Evolutionary conservation across 192 early-diverging fungal species (phyloP), one percentile per base, ranked within the genome.

Genomic region (Piromyces finnis): DNA sequence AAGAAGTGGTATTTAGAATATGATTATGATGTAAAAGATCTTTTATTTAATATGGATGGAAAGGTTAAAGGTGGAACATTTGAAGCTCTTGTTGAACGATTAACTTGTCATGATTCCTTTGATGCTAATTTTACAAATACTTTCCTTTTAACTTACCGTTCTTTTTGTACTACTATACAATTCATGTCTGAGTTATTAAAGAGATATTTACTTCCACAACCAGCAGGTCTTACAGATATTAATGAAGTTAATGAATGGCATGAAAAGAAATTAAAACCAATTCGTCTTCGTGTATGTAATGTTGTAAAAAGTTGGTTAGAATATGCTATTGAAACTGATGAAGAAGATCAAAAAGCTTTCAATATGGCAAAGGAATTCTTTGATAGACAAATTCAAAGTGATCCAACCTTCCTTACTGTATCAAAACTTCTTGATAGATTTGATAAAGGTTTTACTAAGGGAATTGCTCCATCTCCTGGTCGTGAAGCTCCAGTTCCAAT

Each of bases 291-390:
- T 28, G 96, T 98, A 2, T 97, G 92, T 87, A 97, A 96, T 83
- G 88, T 97, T 37, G 88, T 98, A n/a, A 99, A 97, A 86, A 92
- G 87, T 27, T 99, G 97, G 97, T 85, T 98, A 6, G 97, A 99
- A 86, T 94, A 96, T 83, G 94, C 93, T 83, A 85, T 90, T 36
- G 94, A 96, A 81, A 90, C 90, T 82, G 92, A 93, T 80, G 87
- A 88, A 12, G 89, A 91, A 77, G 96, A 98, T 82, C 85, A 88
- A 0, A 17, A 35, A 13, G 85, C 84, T 15, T 81, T 88, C 68
- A 89, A 88, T 29, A 84, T 99, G 41, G 88, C 88, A 77, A 85
- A 68, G 9, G 51, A 68, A 17, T 68, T 68, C 17, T 68, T 68
- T 17, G 51, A 68, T 26, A 68, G 51, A 68, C 17, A 68, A 68